These are phyloP conservation scores for Phialemoniopsis sp. DNA, from an alignment of 2,329 filamentous ascomycete genomes.

Conservation along the genomic window DNA sequence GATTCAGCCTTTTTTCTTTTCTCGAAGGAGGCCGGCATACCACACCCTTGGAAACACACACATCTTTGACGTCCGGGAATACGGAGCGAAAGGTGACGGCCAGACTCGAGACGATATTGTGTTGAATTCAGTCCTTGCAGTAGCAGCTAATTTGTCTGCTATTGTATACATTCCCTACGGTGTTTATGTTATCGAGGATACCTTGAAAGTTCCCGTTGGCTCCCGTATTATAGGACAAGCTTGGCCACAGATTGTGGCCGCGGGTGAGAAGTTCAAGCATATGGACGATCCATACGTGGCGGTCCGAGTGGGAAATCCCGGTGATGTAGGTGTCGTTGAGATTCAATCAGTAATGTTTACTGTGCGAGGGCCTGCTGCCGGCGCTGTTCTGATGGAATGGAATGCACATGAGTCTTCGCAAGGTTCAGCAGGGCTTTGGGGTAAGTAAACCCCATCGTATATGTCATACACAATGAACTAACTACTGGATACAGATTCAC, in stretches of 20 bases:
- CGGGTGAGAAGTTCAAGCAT: conserved; percentile 52
- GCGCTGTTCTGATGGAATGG: conserved; percentile 70
- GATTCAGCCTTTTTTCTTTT: too few species aligned
- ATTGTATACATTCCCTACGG: conserved; percentile 51
- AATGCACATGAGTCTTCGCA: conserved; percentile 53
- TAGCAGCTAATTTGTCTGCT: conserved; percentile 43
- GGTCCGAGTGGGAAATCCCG: conserved; percentile 59
- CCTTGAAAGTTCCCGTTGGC: conserved; percentile 47
- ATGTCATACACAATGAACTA: not conserved
- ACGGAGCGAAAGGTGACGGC: conserved; percentile 29
- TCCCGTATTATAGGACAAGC: conserved; percentile 67
- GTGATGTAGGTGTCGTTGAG: conserved; percentile 61
- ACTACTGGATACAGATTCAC: conserved; percentile 47
- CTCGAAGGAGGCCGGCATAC: too few species aligned
- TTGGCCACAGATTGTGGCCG: conserved; percentile 52
- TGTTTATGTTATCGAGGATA: conserved; percentile 14
- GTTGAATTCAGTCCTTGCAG: conserved; percentile 19
- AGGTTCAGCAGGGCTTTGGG: conserved; percentile 20
- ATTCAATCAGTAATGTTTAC: conserved; percentile 66
- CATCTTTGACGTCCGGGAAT: conserved; percentile 29
- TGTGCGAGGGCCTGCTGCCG: conserved; percentile 62
- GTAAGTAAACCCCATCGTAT: not conserved
- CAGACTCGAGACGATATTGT: conserved; percentile 19
- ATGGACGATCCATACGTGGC: conserved; percentile 58
- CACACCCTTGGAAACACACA: too few species aligned